Base-by-base conservation (phyloP, 202 grass and related monocot genomes). In the Panicum hallii region DNA sequence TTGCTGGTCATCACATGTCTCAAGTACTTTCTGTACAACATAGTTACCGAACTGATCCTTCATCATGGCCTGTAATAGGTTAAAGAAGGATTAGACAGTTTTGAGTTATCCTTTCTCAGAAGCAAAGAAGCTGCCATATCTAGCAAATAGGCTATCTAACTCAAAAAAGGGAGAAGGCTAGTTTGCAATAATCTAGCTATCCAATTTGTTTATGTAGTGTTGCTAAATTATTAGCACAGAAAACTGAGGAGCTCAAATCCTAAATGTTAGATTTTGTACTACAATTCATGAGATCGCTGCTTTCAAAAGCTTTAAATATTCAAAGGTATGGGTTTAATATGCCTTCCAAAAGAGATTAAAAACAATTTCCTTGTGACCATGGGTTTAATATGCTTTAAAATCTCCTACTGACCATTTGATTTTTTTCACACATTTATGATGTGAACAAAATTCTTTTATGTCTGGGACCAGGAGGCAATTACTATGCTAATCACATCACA, bases 21-120 rank as follows among this genome's bases (percentile, higher is more conserved):
- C 95, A 30, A 97, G 82, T 74, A 97, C 92, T 89, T 97, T 97
- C 87, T 97, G 95, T 84, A 97, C 92, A 88, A 97, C 95, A 87
- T 97, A 97, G 86, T 97, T 97, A 81, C 92, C 95, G 87, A 97
- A 94, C 79, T 97, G 95, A 86, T 97, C 95, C 84, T 94, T 97
- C 95, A 97, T 97, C 92, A 97, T 97, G 5, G 92, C 92, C 95
- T 97, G 86, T 45, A 20, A 92, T 7, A 11, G 20, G 74, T 75
- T 20, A 48, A 62, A 13, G n/a, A 62, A 69, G 47, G 12, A 34
- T 87, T 67, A 82, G 50, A 22, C 63, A 73, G 78, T 74, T 34
- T 55, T 82, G 72, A 67, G 74, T 48, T 61, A 13, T 73, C 36
- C 9, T 49, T 80, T 47, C 28, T 63, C 9, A 47, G 4, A 69